Evolutionary conservation across 2,329 filamentous ascomycete species (phyloP).

Genomic region (Penicillium sp.): DNA sequence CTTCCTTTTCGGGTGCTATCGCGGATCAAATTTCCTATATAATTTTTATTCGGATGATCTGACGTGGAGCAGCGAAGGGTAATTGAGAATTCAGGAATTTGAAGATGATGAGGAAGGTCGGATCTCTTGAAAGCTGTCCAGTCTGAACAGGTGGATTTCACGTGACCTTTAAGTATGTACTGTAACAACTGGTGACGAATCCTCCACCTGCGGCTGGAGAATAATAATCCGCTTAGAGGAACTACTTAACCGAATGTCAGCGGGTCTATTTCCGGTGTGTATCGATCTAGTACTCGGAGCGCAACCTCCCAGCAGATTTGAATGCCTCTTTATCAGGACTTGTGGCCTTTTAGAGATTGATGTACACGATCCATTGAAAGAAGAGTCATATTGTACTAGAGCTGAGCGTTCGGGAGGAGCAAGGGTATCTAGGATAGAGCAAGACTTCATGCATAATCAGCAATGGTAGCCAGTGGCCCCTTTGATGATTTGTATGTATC

Average conservation of each 20-base stretch:
- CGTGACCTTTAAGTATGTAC: conserved; percentile 8
- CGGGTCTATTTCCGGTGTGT: too few relatives aligned
- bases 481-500: not conserved
- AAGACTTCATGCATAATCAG: not conserved
- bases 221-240: not conserved
- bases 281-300: too few relatives aligned
- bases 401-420: not conserved
- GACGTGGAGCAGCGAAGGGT: not conserved
- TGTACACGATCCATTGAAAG: not conserved
- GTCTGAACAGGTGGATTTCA: conserved; percentile 2
- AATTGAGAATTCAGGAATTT: not conserved
- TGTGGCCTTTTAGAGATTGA: not conserved
- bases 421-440: not conserved
- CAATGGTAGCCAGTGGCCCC: not conserved
- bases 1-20: not conserved
- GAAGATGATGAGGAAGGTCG: not conserved
- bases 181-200: not conserved
- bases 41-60: not conserved
- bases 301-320: too few relatives aligned
- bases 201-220: not conserved
- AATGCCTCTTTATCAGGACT: not conserved
- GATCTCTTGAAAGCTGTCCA: conserved; percentile 19
- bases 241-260: not conserved
- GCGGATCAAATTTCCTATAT: not conserved
- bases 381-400: not conserved